Conservation (phyloP, 2,329 filamentous ascomycete genomes). For the Calonectria leucothoes region DNA sequence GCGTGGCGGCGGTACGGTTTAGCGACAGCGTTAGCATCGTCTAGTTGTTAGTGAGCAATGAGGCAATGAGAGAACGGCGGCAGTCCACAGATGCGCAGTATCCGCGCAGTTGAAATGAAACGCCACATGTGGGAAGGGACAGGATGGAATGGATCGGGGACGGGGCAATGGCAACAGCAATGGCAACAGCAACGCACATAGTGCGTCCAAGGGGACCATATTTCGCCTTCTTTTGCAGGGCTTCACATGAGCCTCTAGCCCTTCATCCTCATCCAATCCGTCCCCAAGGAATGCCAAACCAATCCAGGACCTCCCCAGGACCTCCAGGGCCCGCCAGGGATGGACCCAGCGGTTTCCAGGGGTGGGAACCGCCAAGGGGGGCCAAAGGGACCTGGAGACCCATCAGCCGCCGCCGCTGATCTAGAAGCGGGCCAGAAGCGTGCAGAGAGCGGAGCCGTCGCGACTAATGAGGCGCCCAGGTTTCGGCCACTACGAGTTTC, state of each 20-base stretch:
- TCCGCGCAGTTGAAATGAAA: not conserved
- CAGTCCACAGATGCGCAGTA: not conserved
- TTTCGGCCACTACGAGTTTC: conserved; percentile 41
- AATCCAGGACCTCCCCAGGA: conserved; percentile 22
- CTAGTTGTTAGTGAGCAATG: not conserved
- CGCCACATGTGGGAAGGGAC: conserved; percentile 7
- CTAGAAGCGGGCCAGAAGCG: conserved; percentile 47
- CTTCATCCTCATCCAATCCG: conserved; percentile 21
- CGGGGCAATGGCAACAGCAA: not conserved
- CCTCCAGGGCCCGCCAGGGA: conserved; percentile 26
- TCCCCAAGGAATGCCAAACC: conserved; percentile 12
- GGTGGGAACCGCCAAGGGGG: conserved; percentile 25
- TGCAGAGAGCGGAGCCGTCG: conserved; percentile 38
- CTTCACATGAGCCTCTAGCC: not conserved
- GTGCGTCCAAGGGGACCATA: not conserved
- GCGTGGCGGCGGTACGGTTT: conserved; percentile 5
- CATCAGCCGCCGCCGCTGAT: conserved; percentile 43
- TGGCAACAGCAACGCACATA: not conserved
- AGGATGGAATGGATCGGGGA: conserved; percentile 3
- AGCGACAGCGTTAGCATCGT: conserved; percentile 5
- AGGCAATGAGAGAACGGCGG: not conserved
- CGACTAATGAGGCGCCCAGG: conserved; percentile 44
- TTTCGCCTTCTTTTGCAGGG: conserved; percentile 11
- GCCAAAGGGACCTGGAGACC: conserved; percentile 22
- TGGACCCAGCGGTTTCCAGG: conserved; percentile 28